phyloP scores from a whole-genome alignment of 1,284 basidiomycete genomes.

The Kwoniella shivajii region DNA sequence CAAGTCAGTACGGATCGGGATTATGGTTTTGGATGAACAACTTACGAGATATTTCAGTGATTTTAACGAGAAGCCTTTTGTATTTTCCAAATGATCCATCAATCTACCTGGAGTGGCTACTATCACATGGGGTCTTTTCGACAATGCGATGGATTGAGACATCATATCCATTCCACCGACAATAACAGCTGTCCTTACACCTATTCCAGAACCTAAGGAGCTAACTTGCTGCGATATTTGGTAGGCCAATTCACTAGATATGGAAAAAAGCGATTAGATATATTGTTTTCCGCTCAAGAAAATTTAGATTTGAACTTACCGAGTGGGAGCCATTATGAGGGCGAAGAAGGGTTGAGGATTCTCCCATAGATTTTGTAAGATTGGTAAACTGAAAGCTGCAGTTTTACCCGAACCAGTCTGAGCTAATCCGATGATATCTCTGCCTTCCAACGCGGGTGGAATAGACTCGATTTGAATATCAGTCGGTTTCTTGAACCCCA shows the following conservation, averaged over 20 bases:
- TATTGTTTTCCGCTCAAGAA: background rate
- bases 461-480: conserved; percentile 89
- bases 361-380: conserved; percentile 95
- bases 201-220: conserved; percentile 88
- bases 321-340: conserved; percentile 90
- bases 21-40: conserved; percentile 11
- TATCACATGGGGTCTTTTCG: conserved; percentile 89
- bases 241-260: conserved; percentile 90
- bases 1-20: too few relatives aligned
- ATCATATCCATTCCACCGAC: conserved; percentile 97
- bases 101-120: conserved; percentile 97
- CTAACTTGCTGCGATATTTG: conserved; percentile 98
- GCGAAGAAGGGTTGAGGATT: conserved; percentile 92
- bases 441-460: conserved; percentile 84
- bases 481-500: conserved; percentile 86
- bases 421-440: conserved; percentile 97
- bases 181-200: conserved; percentile 86
- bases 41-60: conserved; percentile 85
- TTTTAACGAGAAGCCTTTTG: conserved; percentile 93
- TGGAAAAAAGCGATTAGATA: background rate
- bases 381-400: conserved; percentile 93
- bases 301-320: conserved; percentile 53
- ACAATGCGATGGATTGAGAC: conserved; percentile 87
- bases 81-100: conserved; percentile 95
- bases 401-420: conserved; percentile 98